Percentiles rank a stretch among this genome's conserved stretches.
These are phyloP conservation scores for Lentinula lateritia DNA, from an alignment of 768 basidiomycete genomes.

Conservation along the genomic window DNA sequence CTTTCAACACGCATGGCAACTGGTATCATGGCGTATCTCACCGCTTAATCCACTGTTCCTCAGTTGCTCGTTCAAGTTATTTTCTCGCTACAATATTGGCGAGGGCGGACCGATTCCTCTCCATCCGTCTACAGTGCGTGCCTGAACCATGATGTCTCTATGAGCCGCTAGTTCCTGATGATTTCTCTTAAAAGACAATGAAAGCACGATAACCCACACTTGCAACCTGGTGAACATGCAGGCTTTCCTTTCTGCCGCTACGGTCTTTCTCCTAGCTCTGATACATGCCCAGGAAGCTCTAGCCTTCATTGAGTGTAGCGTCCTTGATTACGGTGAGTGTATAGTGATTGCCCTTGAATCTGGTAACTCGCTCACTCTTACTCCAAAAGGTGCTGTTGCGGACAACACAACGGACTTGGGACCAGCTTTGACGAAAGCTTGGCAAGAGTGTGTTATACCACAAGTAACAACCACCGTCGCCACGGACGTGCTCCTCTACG, in stretches of 20 bases:
- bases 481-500: neutral
- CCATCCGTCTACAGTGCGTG: no score
- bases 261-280: neutral
- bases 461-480: conserved; percentile 13
- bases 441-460: conserved; percentile 16
- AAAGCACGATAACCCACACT: no score
- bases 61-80: no score
- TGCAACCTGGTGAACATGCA: neutral
- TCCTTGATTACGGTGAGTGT: conserved; percentile 16
- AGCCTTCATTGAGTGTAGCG: conserved; percentile 18
- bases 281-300: neutral
- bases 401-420: conserved; percentile 22
- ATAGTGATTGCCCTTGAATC: no score
- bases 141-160: no score
- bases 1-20: no score
- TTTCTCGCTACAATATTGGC: no score
- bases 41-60: no score
- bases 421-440: conserved; percentile 18
- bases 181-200: no score
- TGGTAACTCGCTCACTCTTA: neutral
- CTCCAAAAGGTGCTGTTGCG: conserved; percentile 9
- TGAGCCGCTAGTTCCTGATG: no score
- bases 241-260: neutral
- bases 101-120: no score
- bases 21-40: no score